Evolutionary conservation across 768 basidiomycete species (phyloP).

Genomic region (Phaeotremella fagi): DNA sequence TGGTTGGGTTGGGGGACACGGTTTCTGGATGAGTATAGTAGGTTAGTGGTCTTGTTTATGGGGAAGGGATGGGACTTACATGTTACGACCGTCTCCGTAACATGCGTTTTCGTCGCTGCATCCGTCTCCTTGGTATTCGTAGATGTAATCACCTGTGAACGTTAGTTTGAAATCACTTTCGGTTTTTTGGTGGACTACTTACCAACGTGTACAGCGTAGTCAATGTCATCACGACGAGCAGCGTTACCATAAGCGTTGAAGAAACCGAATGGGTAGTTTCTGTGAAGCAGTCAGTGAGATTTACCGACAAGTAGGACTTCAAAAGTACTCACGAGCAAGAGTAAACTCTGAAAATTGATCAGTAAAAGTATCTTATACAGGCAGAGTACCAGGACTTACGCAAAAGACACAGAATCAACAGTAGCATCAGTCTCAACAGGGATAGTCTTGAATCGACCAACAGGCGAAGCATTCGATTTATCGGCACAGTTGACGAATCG

Average conservation of each 20-base stretch:
- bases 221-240: constrained; percentile 55
- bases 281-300: neutral
- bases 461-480: constrained; percentile 51
- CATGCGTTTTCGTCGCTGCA: constrained; percentile 17
- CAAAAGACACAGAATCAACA: constrained; percentile 51
- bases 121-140: constrained; percentile 33
- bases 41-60: too few species aligned
- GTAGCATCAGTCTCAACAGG: constrained; percentile 54
- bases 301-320: too few species aligned
- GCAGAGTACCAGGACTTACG: constrained; percentile 3
- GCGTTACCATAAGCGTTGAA: constrained; percentile 63
- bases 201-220: constrained; percentile 60
- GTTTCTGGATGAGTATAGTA: too few species aligned
- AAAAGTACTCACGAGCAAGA: constrained; percentile 52
- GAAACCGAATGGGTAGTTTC: constrained; percentile 50
- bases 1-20: constrained; percentile 54
- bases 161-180: too few species aligned
- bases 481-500: constrained; percentile 59
- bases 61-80: constrained; percentile 36
- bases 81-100: constrained; percentile 50
- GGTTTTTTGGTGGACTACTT: too few species aligned
- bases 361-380: neutral
- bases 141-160: constrained; percentile 54
- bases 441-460: constrained; percentile 57
- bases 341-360: constrained; percentile 55